Evolutionary conservation across 2,329 filamentous ascomycete genomes (phyloP).

Genomic region (Scedosporium aurantiacum): DNA sequence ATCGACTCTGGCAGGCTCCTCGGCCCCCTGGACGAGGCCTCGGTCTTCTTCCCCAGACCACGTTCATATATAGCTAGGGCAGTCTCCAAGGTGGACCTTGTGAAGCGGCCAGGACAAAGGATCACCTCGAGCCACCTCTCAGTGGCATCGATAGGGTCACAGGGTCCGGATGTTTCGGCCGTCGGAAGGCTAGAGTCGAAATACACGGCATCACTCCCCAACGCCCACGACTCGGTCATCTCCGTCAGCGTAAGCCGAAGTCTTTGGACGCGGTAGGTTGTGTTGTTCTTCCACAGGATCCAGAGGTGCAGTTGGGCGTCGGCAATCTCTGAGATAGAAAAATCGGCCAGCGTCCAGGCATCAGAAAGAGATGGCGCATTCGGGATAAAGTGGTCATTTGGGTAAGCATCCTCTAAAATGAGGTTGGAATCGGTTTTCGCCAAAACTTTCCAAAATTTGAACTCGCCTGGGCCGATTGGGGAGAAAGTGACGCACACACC

Average conservation of each 20-base stretch:
- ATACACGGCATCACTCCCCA: slow-evolving; percentile 59
- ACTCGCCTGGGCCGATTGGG: slow-evolving; percentile 74
- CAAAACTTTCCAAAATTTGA: slow-evolving; percentile 82
- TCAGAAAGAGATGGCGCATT: slow-evolving; percentile 59
- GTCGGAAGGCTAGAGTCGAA: slow-evolving; percentile 45
- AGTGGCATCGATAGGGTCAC: slow-evolving; percentile 57
- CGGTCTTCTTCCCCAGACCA: slow-evolving; percentile 35
- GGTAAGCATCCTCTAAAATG: slow-evolving; percentile 61
- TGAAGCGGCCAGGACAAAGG: slow-evolving; percentile 73
- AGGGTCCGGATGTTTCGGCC: slow-evolving; percentile 46
- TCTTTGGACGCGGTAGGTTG: slow-evolving; percentile 62
- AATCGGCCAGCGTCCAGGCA: slow-evolving; percentile 73
- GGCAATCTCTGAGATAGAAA: slow-evolving; percentile 47
- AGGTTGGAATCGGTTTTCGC: slow-evolving; percentile 54
- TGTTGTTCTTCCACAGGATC: slow-evolving; percentile 78
- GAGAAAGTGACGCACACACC: slow-evolving; percentile 70
- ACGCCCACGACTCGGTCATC: slow-evolving; percentile 49
- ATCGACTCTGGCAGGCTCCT: slow-evolving; percentile 64
- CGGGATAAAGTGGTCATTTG: slow-evolving; percentile 42
- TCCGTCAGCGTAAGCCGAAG: slow-evolving; percentile 62
- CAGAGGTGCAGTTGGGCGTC: slow-evolving; percentile 53
- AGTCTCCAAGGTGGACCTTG: slow-evolving; percentile 67
- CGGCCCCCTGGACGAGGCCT: slow-evolving; percentile 29
- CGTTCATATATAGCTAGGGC: slow-evolving; percentile 73
- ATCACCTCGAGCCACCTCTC: slow-evolving; percentile 83